These are phyloP conservation scores for Tranzscheliella williamsii DNA, from an alignment of 1,284 basidiomycete genomes.

Conservation along the genomic window DNA sequence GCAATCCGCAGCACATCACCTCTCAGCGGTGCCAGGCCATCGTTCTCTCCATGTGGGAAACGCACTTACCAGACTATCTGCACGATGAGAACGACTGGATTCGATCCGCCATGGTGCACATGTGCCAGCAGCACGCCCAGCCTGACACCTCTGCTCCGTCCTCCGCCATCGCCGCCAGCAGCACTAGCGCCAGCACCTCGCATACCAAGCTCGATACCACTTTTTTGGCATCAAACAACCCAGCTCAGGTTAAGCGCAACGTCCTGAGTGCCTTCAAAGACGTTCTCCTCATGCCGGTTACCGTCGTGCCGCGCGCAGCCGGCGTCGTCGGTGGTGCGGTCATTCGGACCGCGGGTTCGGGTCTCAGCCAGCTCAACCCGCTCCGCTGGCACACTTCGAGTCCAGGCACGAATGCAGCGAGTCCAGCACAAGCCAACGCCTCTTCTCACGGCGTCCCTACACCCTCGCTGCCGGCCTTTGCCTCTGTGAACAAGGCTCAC, in stretches of 20 bases:
- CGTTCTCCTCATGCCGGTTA: conserved; percentile 86
- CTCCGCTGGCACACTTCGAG: conserved; percentile 35
- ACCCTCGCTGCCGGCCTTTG: too few relatives aligned
- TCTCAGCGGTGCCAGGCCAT: conserved; percentile 74
- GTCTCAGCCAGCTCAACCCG: conserved; percentile 43
- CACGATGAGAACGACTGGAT: conserved; percentile 86
- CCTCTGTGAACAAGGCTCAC: too few relatives aligned
- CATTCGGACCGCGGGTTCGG: conserved; percentile 44
- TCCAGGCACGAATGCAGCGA: too few relatives aligned
- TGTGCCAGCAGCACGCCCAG: conserved; percentile 70
- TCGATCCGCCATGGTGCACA: conserved; percentile 62
- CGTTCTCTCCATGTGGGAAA: conserved; percentile 84
- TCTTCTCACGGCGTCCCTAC: too few relatives aligned
- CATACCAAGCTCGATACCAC: conserved; percentile 58
- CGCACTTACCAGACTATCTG: conserved; percentile 94
- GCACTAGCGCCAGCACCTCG: neutral
- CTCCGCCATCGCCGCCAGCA: too few relatives aligned
- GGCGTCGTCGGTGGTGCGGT: conserved; percentile 64
- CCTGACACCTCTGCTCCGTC: conserved; percentile 53
- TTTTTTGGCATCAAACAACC: conserved; percentile 82
- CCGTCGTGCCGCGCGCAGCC: conserved; percentile 87
- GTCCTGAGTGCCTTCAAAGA: conserved; percentile 89
- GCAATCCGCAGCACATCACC: conserved; percentile 36
- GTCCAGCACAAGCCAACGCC: too few relatives aligned
- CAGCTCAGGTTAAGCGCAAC: conserved; percentile 86